Base-by-base conservation (phyloP, 1,284 basidiomycete species). In the Pterula multifida region DNA sequence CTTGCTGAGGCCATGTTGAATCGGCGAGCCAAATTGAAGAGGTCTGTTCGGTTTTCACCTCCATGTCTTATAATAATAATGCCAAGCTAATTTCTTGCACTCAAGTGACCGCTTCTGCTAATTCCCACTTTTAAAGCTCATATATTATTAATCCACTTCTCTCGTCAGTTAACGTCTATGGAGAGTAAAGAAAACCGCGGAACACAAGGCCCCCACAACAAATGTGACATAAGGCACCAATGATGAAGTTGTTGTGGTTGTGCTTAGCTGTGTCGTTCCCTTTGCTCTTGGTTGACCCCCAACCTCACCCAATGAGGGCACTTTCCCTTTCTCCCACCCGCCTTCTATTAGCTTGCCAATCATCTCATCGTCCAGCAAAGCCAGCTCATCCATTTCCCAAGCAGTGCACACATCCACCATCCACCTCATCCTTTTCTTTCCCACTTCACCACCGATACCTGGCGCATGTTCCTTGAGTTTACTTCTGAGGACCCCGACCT, bases 341-440 rank as follows among this genome's bases (percentile, higher is more conserved):
- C 79, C 73, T 55, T 83, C 72, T 52, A 87, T 63, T 48, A 88
- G 60, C 54, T 58, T 75, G 54, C 68, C 68, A 66, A 85, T 82
- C 64, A 68, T 71, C 19, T 62, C 65, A 26, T 85, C 78, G 60
- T 86, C 78, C 58, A 92, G 68, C 50, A 64, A 58, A 9, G 78
- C 78, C 45, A 92, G 75, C 52, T 92, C 84, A 51, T 85, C 84
- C 66, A 92, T 71, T 24, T 77, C 68, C 89, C 93, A 98, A 32
- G 71, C 66, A 54, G 91, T 90, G 66, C 93, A 97, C 3, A 97
- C 72, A 50, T 79, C 76, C 24, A 89, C 81, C 90, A 98, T 97
- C 94, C 93, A 98, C 56, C 77, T 75, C 95, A 98, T 98, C 61
- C 95, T 73, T 60, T 72, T 72, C 60, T 77, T 78, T 45, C 88